A percentile compares a stretch with the other conserved stretches of the same genome.
Evolutionary conservation across 768 basidiomycete genomes (phyloP).

Genomic region (Leucosporidium yakuticum): DNA sequence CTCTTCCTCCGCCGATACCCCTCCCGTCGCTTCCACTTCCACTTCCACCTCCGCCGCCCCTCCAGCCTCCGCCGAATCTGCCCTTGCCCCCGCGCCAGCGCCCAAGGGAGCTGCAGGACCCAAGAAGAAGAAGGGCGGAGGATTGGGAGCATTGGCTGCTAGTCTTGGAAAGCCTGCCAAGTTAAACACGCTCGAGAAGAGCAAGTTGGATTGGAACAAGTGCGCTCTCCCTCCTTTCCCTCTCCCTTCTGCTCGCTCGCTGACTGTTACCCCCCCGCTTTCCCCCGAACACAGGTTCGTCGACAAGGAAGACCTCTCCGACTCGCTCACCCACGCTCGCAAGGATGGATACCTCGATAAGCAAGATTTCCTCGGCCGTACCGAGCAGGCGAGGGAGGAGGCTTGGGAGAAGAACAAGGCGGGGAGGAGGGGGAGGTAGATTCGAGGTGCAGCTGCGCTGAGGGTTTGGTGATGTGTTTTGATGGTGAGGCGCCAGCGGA

Average conservation of each 20-base stretch:
- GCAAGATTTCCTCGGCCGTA: conserved; percentile 72
- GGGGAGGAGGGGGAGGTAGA: conserved; percentile 45
- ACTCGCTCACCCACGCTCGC: conserved; percentile 68
- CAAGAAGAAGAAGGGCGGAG: conserved; percentile 50
- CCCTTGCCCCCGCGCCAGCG: conserved; percentile 9
- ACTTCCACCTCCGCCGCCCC: conserved; percentile 12
- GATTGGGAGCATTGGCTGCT: conserved; percentile 57
- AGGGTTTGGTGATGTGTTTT: no score
- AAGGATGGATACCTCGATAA: conserved; percentile 78
- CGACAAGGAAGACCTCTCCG: conserved; percentile 48
- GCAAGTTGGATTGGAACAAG: conserved; percentile 72
- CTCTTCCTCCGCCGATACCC: conserved; percentile 9
- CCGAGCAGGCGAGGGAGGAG: conserved; percentile 65
- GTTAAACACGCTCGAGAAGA: conserved; percentile 76
- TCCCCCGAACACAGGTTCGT: conserved; percentile 18
- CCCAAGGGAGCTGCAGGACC: conserved; percentile 42
- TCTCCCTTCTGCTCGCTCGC: no score
- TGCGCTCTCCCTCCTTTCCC: background rate
- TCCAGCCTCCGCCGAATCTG: conserved; percentile 21
- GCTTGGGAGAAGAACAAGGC: conserved; percentile 55
- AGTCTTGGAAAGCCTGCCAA: conserved; percentile 52
- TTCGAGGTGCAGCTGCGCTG: no score
- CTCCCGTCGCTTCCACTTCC: conserved; percentile 15
- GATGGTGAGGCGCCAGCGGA: no score
- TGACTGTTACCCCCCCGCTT: background rate